These are phyloP conservation scores for Astragalus glycyphyllos DNA, from an alignment of 306 rosid species.

Conservation along the genomic window DNA sequence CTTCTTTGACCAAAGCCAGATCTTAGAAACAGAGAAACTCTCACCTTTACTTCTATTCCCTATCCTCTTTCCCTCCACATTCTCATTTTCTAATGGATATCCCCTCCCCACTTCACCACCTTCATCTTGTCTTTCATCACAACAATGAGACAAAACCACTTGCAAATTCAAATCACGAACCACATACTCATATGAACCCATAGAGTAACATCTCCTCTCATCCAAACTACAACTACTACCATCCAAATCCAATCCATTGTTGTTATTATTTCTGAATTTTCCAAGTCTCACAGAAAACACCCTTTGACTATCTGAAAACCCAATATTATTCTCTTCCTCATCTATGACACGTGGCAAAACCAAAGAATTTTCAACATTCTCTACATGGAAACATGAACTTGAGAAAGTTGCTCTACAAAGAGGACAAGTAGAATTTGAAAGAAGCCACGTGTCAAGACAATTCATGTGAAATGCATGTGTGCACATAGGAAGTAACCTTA, in stretches of 20 bases:
- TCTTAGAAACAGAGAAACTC: constrained; percentile 93
- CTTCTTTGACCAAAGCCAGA: constrained; percentile 88
- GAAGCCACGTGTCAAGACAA: constrained; percentile 93
- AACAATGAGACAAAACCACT: constrained; percentile 52
- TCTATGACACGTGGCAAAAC: constrained; percentile 31
- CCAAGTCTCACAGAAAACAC: constrained; percentile 89
- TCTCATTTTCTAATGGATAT: constrained; percentile 32
- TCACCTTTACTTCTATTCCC: constrained; percentile 57
- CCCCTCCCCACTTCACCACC: not conserved
- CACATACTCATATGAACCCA: constrained; percentile 86
- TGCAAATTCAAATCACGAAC: constrained; percentile 66
- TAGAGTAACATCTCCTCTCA: constrained; percentile 86
- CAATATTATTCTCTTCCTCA: constrained; percentile 47
- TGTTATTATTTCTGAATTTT: constrained; percentile 56
- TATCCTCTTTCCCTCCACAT: constrained; percentile 71
- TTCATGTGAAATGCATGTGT: constrained; percentile 83
- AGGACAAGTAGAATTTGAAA: constrained; percentile 88
- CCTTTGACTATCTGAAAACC: constrained; percentile 43
- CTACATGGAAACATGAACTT: constrained; percentile 34
- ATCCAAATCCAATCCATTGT: constrained; percentile 37
- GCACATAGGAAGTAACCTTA: constrained; percentile 80
- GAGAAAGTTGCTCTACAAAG: constrained; percentile 73
- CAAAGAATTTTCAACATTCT: constrained; percentile 51
- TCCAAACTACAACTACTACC: constrained; percentile 56
- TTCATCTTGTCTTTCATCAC: not conserved